Evolutionary conservation across 371 early-diverging fungal species (phyloP).

Genomic region (Syncephalastrum sp.): DNA sequence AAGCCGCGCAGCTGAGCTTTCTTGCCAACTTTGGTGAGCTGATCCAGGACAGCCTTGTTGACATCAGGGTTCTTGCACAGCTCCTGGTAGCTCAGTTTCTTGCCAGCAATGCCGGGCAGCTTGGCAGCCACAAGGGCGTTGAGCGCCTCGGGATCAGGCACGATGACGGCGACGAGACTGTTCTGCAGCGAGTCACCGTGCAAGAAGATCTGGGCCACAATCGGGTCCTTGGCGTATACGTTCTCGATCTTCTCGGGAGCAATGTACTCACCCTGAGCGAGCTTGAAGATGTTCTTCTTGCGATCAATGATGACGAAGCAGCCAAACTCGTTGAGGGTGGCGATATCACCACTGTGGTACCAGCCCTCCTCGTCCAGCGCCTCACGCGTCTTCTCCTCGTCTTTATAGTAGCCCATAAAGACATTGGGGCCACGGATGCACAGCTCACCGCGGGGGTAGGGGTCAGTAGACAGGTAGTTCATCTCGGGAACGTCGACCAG

Average conservation of each 20-base stretch:
- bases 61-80: conserved; percentile 63
- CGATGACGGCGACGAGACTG: conserved; percentile 80
- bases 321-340: conserved; percentile 70
- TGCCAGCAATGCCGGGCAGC: conserved; percentile 5
- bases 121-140: conserved; percentile 24
- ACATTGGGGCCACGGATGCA: conserved; percentile 82
- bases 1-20: conserved; percentile 58
- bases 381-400: conserved; percentile 80
- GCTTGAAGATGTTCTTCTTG: conserved; percentile 98
- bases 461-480: conserved; percentile 77
- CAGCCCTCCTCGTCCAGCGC: conserved; percentile 86
- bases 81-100: conserved; percentile 34
- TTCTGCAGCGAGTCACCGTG: conserved; percentile 86
- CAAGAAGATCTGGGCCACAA: conserved; percentile 70
- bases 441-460: conserved; percentile 92
- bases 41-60: conserved; percentile 54
- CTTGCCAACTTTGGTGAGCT: conserved; percentile 60
- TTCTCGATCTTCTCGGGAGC: conserved; percentile 96
- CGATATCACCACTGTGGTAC: conserved; percentile 94
- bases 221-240: conserved; percentile 51
- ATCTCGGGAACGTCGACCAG: conserved; percentile 91
- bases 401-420: conserved; percentile 85
- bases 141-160: conserved; percentile 74
- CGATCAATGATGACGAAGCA: conserved; percentile 86
- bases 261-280: conserved; percentile 92